A percentile compares a stretch with the other conserved stretches of the same genome.
Evolutionary conservation across 177 flowering plant genomes (phyloP).

Genomic region (Telopea speciosissima): DNA sequence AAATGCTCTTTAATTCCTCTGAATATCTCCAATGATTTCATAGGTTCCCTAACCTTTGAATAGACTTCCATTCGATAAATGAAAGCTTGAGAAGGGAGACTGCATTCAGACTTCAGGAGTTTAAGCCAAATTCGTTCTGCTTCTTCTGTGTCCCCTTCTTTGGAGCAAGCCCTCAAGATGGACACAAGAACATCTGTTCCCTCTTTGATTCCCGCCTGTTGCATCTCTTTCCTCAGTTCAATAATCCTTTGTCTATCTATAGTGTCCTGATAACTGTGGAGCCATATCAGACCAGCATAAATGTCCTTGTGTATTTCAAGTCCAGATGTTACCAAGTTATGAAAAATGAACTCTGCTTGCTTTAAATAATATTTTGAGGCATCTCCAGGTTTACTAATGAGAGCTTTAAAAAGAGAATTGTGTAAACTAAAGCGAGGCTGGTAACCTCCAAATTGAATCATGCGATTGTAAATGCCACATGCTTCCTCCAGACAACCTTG

Average conservation of each 20-base stretch:
- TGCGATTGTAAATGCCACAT: conserved; percentile 74
- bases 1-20: conserved; percentile 46
- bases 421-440: conserved; percentile 78
- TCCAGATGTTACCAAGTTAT: conserved; percentile 59
- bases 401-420: conserved; percentile 76
- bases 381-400: conserved; percentile 58
- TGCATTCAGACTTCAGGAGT: conserved; percentile 36
- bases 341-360: conserved; percentile 87
- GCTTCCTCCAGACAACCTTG: conserved; percentile 82
- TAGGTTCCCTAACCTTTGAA: conserved; percentile 51
- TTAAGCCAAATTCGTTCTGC: conserved; percentile 67
- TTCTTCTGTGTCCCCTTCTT: conserved; percentile 70
- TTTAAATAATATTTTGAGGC: conserved; percentile 59
- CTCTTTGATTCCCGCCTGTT: conserved; percentile 54
- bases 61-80: conserved; percentile 73
- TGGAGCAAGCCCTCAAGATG: conserved; percentile 71
- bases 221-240: conserved; percentile 55
- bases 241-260: conserved; percentile 63
- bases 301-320: conserved; percentile 72
- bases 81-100: conserved; percentile 60
- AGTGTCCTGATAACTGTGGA: conserved; percentile 81
- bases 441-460: conserved; percentile 91
- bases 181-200: conserved; percentile 67
- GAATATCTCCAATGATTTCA: conserved; percentile 64
- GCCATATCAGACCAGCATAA: conserved; percentile 83